Percentiles rank a stretch among this genome's conserved stretches.
These are phyloP conservation scores for Podospora pseudoanserina DNA, from an alignment of 495 filamentous ascomycete species.

Conservation along the genomic window DNA sequence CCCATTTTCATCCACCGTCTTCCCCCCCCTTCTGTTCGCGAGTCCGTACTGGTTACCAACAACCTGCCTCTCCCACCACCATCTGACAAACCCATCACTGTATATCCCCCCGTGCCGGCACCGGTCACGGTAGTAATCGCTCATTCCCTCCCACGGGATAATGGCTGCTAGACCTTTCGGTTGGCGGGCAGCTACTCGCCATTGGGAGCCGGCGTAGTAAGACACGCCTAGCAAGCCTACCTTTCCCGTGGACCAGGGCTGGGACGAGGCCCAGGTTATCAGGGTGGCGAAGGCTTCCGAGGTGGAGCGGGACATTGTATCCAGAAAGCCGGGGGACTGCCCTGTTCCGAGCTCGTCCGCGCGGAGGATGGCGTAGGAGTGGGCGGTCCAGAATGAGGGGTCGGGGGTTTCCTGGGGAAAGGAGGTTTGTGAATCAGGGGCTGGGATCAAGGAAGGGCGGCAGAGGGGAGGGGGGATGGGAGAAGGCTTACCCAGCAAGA, in stretches of 20 bases:
- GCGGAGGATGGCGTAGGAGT: slow-evolving; percentile 58
- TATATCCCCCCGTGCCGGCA: slow-evolving; percentile 65
- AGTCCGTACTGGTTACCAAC: slow-evolving; percentile 61
- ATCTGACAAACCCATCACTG: slow-evolving; percentile 58
- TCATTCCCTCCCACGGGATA: slow-evolving; percentile 68
- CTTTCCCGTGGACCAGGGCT: slow-evolving; percentile 58
- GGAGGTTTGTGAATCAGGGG: no score
- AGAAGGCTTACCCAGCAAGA: slow-evolving; percentile 47
- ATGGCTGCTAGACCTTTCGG: slow-evolving; percentile 59
- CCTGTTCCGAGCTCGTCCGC: slow-evolving; percentile 59
- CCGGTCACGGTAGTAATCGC: slow-evolving; percentile 61
- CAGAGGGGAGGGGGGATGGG: no score
- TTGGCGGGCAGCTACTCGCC: slow-evolving; percentile 58
- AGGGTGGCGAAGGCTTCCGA: slow-evolving; percentile 59
- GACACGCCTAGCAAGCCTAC: slow-evolving; percentile 60
- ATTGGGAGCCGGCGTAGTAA: slow-evolving; percentile 61
- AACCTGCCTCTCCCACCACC: slow-evolving; percentile 66
- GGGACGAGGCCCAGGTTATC: slow-evolving; percentile 61
- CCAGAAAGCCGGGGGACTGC: slow-evolving; percentile 55
- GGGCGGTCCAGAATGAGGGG: slow-evolving; percentile 58
- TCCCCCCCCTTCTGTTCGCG: slow-evolving; percentile 36
- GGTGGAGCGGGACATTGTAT: slow-evolving; percentile 58
- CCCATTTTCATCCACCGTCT: slow-evolving; percentile 58
- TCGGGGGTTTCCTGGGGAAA: slow-evolving; percentile 51
- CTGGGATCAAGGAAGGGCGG: no score